A percentile compares a stretch with the other conserved stretches of the same genome.
Conservation (phyloP, 139 green algal species). For the Chlorella vulgaris region DNA sequence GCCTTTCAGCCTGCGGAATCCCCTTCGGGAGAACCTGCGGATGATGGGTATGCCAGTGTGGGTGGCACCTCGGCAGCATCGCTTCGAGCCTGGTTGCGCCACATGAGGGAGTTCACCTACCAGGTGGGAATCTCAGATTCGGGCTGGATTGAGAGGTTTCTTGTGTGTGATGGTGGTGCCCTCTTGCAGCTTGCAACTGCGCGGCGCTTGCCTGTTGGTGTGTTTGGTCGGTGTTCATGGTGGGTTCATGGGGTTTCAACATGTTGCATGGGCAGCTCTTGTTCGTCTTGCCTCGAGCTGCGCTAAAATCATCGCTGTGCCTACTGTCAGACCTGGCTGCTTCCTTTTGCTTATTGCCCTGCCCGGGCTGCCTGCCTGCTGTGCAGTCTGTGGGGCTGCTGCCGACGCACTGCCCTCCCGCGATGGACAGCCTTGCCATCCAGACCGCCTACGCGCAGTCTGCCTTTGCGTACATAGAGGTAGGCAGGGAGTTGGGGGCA, state of each 20-base stretch:
- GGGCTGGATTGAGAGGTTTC: too few species aligned
- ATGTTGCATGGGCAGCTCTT: too few species aligned
- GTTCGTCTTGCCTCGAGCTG: too few species aligned
- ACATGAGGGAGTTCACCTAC: conserved; percentile 55
- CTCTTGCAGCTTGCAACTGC: too few species aligned
- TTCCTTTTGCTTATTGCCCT: neutral
- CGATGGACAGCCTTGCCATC: conserved; percentile 19
- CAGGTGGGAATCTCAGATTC: conserved; percentile 17
- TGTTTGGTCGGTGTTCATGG: too few species aligned
- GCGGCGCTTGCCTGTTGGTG: too few species aligned
- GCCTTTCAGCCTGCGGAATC: conserved; percentile 3
- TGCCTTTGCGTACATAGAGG: conserved; percentile 25
- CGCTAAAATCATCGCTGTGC: too few species aligned
- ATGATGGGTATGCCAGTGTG: conserved; percentile 49
- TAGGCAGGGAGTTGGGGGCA: neutral
- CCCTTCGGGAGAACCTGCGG: conserved; percentile 17
- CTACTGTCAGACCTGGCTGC: neutral
- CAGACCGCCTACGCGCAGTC: conserved; percentile 8
- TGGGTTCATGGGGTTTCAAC: too few species aligned
- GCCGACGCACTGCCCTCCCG: conserved; percentile 15
- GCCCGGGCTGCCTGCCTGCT: neutral
- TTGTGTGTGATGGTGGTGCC: too few species aligned
- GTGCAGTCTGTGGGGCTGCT: conserved; percentile 46
- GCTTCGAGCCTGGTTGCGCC: conserved; percentile 51
- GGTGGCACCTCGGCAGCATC: conserved; percentile 39